Evolutionary conservation across 2,329 filamentous ascomycete species (phyloP), one percentile per base, ranked within the genome.

Genomic region (Fusarium clavum): DNA sequence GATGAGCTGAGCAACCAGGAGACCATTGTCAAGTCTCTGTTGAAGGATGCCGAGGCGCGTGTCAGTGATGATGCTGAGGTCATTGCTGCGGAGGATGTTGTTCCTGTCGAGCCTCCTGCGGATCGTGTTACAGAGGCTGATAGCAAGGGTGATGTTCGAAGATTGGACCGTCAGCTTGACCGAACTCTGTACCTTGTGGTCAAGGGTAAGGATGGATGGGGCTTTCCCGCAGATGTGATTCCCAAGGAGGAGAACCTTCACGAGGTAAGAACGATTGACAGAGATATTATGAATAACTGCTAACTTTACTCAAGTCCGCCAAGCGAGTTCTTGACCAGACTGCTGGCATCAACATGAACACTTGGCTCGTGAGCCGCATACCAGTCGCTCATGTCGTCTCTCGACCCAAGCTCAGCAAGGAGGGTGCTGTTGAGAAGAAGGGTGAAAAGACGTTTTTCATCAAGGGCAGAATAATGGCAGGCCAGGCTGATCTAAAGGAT

Each of bases 341-440:
- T 6, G 94, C 91, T 12, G 96, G 96, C 62, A 83, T 92, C 66
- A 97, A 99, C 86, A 98, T 99, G 94, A 98, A 98, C 84, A 98
- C 94, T 58, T 99, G 96, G 94, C 89, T 98, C 73, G 92, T 99
- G 54, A 95, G 94, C 65, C 94, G 94, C 75, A 92, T 92, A 62
- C 96, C 96, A 13, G 88, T 98, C 62, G 95, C 94, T 27, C 92
- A 98, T 82, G 83, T 92, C 76, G 85, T 92, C 72, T 83, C 83
- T 66, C 83, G 88, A 68, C 85, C 86, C 73, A 72, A 79, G 75
- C 74, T 84, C 77, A 78, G 80, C 73, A 77, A 80, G 73, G 81
- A 85, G 77, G 79, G 79, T 47, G 76, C 78, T 32, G 75, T 85
- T 47, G 76, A 80, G 62, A 73, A 79, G 71, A 82, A 86, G 60